These are phyloP conservation scores for Mycena pura DNA, from an alignment of 768 basidiomycete genomes.

Conservation along the genomic window DNA sequence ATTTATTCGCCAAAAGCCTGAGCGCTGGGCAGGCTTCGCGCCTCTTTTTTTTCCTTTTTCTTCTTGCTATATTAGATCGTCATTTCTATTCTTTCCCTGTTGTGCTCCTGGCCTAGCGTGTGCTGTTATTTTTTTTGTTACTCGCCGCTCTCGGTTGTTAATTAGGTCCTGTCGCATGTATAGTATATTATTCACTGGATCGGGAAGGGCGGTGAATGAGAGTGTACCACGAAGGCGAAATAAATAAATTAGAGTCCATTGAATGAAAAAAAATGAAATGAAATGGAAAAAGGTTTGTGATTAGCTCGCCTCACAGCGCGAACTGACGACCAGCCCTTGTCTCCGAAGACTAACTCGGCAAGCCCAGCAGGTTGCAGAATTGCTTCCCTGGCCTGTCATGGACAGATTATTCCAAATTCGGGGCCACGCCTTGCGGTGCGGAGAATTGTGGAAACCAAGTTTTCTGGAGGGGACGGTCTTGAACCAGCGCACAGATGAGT, in stretches of 20 bases:
- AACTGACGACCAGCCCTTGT: slow-evolving; percentile 83
- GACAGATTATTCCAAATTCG: slow-evolving; percentile 82
- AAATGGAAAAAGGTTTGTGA: slow-evolving; percentile 74
- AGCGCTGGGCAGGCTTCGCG: slow-evolving; percentile 17
- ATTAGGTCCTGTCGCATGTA: slow-evolving; percentile 25
- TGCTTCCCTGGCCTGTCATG: slow-evolving; percentile 90
- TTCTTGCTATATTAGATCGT: slow-evolving; percentile 25
- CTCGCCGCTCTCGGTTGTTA: slow-evolving; percentile 26
- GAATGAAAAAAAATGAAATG: slow-evolving; percentile 10
- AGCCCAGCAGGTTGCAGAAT: slow-evolving; percentile 89
- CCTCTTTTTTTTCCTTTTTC: slow-evolving; percentile 10
- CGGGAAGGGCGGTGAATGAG: slow-evolving; percentile 11
- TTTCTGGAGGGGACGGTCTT: slow-evolving; percentile 94
- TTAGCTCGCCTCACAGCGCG: slow-evolving; percentile 80
- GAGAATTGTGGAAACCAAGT: slow-evolving; percentile 83
- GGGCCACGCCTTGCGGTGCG: slow-evolving; percentile 66
- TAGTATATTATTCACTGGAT: slow-evolving; percentile 21
- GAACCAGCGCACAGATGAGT: slow-evolving; percentile 86
- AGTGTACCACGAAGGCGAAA: slow-evolving; percentile 65
- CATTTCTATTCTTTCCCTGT: slow-evolving; percentile 17
- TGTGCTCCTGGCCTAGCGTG: slow-evolving; percentile 21
- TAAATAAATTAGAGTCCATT: background rate
- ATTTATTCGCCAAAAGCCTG: slow-evolving; percentile 29
- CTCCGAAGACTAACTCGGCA: slow-evolving; percentile 94
- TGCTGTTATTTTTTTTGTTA: slow-evolving; percentile 16